Percentiles rank a stretch among this genome's conserved stretches.
These are phyloP conservation scores for Daedaleopsis nitida DNA, from an alignment of 768 basidiomycete genomes.

Conservation along the genomic window DNA sequence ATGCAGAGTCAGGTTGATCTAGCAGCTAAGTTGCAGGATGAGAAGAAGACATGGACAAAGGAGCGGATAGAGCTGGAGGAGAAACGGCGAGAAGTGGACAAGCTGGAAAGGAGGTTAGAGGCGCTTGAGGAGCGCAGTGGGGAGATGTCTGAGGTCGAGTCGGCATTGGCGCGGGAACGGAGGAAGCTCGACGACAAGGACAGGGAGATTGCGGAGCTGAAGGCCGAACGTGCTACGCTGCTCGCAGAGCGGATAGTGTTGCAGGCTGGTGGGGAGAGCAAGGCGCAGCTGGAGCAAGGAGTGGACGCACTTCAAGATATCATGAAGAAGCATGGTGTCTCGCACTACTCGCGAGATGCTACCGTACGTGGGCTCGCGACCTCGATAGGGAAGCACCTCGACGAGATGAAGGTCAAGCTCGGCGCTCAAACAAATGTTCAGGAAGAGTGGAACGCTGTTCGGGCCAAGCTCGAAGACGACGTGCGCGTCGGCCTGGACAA, in stretches of 20 bases:
- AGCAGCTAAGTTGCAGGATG: slow-evolving; percentile 42
- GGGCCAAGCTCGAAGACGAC: slow-evolving; percentile 24
- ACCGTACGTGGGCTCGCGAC: slow-evolving; percentile 28
- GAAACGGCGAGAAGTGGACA: slow-evolving; percentile 33
- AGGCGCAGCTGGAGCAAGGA: slow-evolving; percentile 49
- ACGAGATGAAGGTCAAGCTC: slow-evolving; percentile 24
- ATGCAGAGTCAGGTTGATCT: slow-evolving; percentile 47
- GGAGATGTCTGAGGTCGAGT: slow-evolving; percentile 44
- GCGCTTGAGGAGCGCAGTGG: slow-evolving; percentile 45
- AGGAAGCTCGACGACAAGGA: slow-evolving; percentile 33
- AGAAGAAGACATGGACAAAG: slow-evolving; percentile 52
- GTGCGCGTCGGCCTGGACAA: slow-evolving; percentile 22
- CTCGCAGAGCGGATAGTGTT: slow-evolving; percentile 49
- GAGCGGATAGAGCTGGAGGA: slow-evolving; percentile 47
- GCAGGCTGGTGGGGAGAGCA: slow-evolving; percentile 38
- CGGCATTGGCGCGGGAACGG: slow-evolving; percentile 38
- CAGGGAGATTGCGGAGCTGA: slow-evolving; percentile 44
- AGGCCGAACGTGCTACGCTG: slow-evolving; percentile 49
- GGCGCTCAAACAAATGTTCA: slow-evolving; percentile 22
- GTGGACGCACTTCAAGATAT: slow-evolving; percentile 50
- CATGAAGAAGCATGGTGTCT: slow-evolving; percentile 58
- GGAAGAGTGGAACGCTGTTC: slow-evolving; percentile 21
- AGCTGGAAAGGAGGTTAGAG: slow-evolving; percentile 45
- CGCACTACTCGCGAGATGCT: slow-evolving; percentile 40
- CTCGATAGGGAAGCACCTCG: slow-evolving; percentile 32